Conservation (phyloP, 164 flowering plant genomes). For the Vitis amurensis region DNA sequence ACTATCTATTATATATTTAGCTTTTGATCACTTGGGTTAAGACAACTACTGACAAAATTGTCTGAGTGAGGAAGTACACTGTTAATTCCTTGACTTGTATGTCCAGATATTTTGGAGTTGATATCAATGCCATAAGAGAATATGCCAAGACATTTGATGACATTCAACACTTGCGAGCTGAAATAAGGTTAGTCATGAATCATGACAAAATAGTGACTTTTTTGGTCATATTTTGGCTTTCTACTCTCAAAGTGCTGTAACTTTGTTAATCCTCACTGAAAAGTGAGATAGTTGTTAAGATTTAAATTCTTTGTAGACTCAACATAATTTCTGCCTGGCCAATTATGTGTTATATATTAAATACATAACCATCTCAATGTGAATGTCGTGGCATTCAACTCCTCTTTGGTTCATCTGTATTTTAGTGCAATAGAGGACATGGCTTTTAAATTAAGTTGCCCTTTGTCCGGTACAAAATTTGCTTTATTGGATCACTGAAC, state of each 20-base stretch:
- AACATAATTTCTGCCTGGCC: too few relatives aligned
- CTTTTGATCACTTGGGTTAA: neutral
- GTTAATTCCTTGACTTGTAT: constrained; percentile 39
- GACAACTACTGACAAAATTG: neutral
- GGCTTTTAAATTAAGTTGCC: too few relatives aligned
- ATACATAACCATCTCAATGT: too few relatives aligned
- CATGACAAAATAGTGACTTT: neutral
- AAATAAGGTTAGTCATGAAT: constrained; percentile 69
- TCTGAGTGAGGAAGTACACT: neutral
- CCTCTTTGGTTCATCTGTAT: too few relatives aligned
- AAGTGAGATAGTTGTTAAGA: neutral
- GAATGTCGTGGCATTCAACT: too few relatives aligned
- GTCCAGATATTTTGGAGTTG: constrained; percentile 82
- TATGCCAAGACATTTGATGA: constrained; percentile 66
- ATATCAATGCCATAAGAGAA: constrained; percentile 69
- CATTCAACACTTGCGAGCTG: constrained; percentile 85
- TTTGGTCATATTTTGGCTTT: neutral
- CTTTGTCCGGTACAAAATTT: too few relatives aligned
- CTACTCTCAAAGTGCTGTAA: neutral
- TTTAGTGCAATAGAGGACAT: too few relatives aligned
- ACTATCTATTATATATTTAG: neutral
- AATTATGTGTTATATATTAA: too few relatives aligned
- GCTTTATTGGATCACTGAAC: too few relatives aligned
- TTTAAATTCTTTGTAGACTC: too few relatives aligned
- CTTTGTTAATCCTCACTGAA: neutral